phyloP scores from a whole-genome alignment of 371 early-diverging fungal species.

The Nematocida ausubeli region DNA sequence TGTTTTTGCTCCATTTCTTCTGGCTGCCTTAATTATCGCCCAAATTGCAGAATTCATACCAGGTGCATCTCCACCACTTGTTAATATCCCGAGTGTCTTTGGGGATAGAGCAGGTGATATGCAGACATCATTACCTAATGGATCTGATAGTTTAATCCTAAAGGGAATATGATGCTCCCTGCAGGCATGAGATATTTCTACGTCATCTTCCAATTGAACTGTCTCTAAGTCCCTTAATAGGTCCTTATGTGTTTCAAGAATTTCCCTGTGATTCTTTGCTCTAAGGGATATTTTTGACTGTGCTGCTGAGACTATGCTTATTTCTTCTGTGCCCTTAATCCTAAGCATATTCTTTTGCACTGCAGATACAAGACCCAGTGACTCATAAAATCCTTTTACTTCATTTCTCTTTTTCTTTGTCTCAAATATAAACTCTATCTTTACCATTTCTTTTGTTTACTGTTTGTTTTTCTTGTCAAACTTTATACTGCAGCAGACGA shows the following conservation, averaged over 20 bases:
- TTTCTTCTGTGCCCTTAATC: conserved; percentile 29
- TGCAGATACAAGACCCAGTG: conserved; percentile 29
- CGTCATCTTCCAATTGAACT: conserved; percentile 42
- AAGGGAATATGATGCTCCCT: conserved; percentile 50
- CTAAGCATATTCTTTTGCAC: conserved; percentile 32
- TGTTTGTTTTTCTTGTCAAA: neutral
- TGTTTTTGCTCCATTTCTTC: conserved; percentile 58
- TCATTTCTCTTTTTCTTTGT: conserved; percentile 44
- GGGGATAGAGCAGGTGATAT: conserved; percentile 40
- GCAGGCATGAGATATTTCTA: conserved; percentile 36
- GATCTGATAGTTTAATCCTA: conserved; percentile 41
- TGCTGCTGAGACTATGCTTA: conserved; percentile 47
- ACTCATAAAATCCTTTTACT: conserved; percentile 48
- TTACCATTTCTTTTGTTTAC: conserved; percentile 25
- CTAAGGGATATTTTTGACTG: conserved; percentile 42
- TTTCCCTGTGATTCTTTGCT: conserved; percentile 46
- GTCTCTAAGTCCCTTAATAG: conserved; percentile 44
- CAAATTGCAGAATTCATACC: conserved; percentile 97
- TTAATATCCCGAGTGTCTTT: conserved; percentile 76
- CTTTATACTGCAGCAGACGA: neutral
- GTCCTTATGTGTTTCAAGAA: conserved; percentile 45
- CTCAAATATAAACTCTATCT: conserved; percentile 50
- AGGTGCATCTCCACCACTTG: conserved; percentile 93
- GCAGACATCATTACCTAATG: conserved; percentile 39
- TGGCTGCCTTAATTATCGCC: conserved; percentile 78